Conservation (phyloP, 768 basidiomycete genomes). For the Boletus patriciae region DNA sequence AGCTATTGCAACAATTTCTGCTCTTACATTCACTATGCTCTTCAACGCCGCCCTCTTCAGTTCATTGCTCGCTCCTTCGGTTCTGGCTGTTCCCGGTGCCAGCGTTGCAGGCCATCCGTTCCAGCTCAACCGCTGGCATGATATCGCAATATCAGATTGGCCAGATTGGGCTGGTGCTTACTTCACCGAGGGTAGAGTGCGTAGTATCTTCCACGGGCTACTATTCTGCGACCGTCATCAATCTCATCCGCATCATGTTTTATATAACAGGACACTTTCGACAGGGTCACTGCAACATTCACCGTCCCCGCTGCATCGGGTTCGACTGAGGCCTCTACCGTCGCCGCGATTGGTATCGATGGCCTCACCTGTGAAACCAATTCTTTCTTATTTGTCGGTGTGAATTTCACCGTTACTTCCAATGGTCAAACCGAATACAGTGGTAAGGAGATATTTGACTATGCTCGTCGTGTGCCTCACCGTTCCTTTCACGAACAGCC, state of each 20-base stretch:
- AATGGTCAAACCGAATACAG: background rate
- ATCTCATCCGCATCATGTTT: background rate
- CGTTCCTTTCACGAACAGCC: background rate
- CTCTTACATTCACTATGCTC: background rate
- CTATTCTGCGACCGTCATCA: background rate
- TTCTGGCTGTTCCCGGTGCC: background rate
- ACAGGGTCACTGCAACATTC: slow-evolving; percentile 6
- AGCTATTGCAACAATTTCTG: background rate
- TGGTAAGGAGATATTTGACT: background rate
- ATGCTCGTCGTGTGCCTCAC: background rate
- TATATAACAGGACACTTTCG: slow-evolving; percentile 6
- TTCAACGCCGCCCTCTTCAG: background rate
- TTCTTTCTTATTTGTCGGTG: slow-evolving; percentile 2
- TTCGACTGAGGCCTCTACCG: background rate
- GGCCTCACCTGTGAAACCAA: background rate
- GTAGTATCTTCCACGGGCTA: background rate
- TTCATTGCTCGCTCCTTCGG: background rate
- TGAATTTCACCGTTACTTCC: background rate
- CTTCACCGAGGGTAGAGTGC: background rate
- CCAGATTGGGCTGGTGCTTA: slow-evolving; percentile 16
- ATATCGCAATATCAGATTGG: background rate
- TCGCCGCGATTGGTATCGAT: slow-evolving; percentile 14
- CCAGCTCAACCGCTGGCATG: background rate
- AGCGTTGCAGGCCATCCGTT: background rate
- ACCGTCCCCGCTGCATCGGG: slow-evolving; percentile 5